Percentiles rank a stretch among this genome's conserved stretches.
These are phyloP conservation scores for Boletus sp. DNA, from an alignment of 768 basidiomycete species.

Conservation along the genomic window DNA sequence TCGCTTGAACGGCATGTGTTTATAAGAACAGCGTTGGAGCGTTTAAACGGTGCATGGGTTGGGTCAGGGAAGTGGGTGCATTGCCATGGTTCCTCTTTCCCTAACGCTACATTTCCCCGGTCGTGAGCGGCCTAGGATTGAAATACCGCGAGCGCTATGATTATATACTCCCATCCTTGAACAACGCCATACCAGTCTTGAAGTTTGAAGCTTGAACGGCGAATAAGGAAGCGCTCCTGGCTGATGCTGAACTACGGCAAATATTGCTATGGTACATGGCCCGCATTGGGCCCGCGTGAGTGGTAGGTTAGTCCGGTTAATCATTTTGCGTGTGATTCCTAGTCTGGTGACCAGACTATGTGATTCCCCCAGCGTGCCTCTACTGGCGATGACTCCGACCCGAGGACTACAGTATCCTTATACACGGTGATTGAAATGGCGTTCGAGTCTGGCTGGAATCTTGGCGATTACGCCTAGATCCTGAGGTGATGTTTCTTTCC, in stretches of 20 bases:
- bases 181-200: too few species aligned
- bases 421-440: too few species aligned
- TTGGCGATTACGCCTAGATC: too few species aligned
- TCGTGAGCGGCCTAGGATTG: neutral
- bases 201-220: too few species aligned
- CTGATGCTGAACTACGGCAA: neutral
- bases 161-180: too few species aligned
- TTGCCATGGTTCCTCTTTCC: neutral
- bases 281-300: too few species aligned
- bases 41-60: neutral
- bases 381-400: neutral
- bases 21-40: neutral
- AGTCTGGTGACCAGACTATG: too few species aligned
- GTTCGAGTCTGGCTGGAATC: too few species aligned
- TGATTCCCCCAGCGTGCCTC: neutral
- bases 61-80: neutral
- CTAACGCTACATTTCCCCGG: neutral
- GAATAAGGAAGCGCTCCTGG: neutral
- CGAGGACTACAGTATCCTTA: neutral
- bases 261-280: neutral
- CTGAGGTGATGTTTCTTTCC: too few species aligned
- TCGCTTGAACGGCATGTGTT: neutral
- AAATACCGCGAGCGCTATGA: neutral
- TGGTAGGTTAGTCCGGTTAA: neutral
- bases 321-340: neutral